phyloP scores from a whole-genome alignment of 1,284 basidiomycete species.

The Butyriboletus appendiculatus region DNA sequence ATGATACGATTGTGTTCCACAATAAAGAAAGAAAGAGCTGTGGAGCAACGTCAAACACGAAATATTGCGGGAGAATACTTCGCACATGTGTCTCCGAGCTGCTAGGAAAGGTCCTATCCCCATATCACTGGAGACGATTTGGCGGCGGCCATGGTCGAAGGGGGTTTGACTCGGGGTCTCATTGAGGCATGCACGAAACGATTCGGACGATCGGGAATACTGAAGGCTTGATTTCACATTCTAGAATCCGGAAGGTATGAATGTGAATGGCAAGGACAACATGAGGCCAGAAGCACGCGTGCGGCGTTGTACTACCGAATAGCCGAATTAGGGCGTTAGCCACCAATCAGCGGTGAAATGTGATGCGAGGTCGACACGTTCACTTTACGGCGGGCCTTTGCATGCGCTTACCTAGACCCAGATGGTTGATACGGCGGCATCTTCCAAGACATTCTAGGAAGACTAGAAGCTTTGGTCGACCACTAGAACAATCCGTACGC shows the following conservation, averaged over 20 bases:
- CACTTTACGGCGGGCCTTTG: slow-evolving; percentile 13
- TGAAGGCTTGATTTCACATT: slow-evolving; percentile 17
- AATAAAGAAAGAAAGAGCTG: neutral
- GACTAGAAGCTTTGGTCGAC: slow-evolving; percentile 6
- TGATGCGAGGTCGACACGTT: slow-evolving; percentile 21
- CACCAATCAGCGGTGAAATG: slow-evolving; percentile 11
- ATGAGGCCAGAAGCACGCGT: slow-evolving; percentile 33
- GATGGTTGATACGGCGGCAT: slow-evolving; percentile 3
- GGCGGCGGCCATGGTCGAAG: neutral
- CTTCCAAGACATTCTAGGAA: slow-evolving; percentile 16
- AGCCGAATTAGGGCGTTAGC: slow-evolving; percentile 20
- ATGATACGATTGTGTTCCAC: neutral
- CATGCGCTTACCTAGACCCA: slow-evolving; percentile 16
- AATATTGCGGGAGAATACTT: neutral
- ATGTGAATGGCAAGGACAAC: slow-evolving; percentile 30
- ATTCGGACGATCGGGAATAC: slow-evolving; percentile 27
- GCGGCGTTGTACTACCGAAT: slow-evolving; percentile 17
- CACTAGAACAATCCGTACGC: slow-evolving; percentile 10
- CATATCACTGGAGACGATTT: neutral
- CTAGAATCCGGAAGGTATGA: slow-evolving; percentile 27
- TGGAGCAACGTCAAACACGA: neutral
- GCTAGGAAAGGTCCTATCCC: neutral
- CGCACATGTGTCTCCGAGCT: neutral
- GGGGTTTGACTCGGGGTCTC: slow-evolving; percentile 22
- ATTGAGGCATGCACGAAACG: slow-evolving; percentile 11